A percentile compares a stretch with the other conserved stretches of the same genome.
Evolutionary conservation across 1,139 yeast species (phyloP).

Genomic region (Candida sp.): DNA sequence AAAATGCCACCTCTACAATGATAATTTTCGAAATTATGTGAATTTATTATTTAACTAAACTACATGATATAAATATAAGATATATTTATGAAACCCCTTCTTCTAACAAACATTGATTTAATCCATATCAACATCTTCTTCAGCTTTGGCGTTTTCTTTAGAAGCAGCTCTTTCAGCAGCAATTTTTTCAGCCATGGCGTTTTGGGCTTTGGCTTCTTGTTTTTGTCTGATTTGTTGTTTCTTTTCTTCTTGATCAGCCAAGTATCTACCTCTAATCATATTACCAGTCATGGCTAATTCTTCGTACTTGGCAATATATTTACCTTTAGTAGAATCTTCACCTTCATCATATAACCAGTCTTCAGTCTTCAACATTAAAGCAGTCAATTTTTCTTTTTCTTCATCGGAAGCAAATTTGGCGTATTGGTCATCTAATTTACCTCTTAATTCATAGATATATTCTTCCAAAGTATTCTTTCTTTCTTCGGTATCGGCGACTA

Average conservation of each 20-base stretch:
- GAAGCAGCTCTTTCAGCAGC: slow-evolving; percentile 70
- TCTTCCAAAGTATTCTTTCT: slow-evolving; percentile 98
- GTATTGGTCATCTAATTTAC: slow-evolving; percentile 92
- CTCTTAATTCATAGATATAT: slow-evolving; percentile 96
- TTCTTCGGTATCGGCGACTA: slow-evolving; percentile 98
- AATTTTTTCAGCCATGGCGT: slow-evolving; percentile 87
- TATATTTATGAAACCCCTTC: no score
- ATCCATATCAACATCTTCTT: slow-evolving; percentile 40
- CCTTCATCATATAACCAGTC: slow-evolving; percentile 99
- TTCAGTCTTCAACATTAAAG: slow-evolving; percentile 80
- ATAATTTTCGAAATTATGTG: background rate
- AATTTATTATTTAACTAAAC: background rate
- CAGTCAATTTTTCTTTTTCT: slow-evolving; percentile 79
- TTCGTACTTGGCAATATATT: slow-evolving; percentile 97
- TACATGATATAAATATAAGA: background rate
- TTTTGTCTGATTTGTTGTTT: slow-evolving; percentile 84
- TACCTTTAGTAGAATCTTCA: slow-evolving; percentile 93
- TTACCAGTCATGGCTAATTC: slow-evolving; percentile 95
- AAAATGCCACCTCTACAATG: no score
- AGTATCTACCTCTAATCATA: slow-evolving; percentile 91
- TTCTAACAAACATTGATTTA: slow-evolving; percentile 3
- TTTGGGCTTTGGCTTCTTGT: slow-evolving; percentile 84
- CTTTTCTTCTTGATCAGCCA: slow-evolving; percentile 93
- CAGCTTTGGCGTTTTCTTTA: slow-evolving; percentile 28
- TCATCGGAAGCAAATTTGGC: slow-evolving; percentile 84